Evolutionary conservation across 179 eudicot species (phyloP).

Genomic region (Pouteria campechiana): DNA sequence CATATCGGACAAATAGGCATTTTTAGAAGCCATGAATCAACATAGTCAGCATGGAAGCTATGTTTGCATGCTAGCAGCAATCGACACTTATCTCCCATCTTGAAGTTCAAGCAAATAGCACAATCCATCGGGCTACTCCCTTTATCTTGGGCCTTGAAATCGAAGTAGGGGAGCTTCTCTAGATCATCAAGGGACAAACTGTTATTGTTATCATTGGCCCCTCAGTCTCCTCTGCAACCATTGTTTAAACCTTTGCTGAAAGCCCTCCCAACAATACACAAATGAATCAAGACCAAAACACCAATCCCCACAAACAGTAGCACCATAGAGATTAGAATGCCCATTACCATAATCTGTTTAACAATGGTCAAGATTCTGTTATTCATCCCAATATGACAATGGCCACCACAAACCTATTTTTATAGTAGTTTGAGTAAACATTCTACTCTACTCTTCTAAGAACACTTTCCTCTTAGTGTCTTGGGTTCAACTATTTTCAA

Average conservation of each 20-base stretch:
- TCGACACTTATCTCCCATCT: slow-evolving; percentile 56
- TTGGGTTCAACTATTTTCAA: too few species aligned
- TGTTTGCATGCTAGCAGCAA: slow-evolving; percentile 54
- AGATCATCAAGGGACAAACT: slow-evolving; percentile 54
- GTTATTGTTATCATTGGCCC: slow-evolving; percentile 20
- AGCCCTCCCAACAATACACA: slow-evolving; percentile 47
- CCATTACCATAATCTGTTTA: slow-evolving; percentile 13
- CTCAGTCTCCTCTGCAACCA: slow-evolving; percentile 13
- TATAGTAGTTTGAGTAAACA: too few species aligned
- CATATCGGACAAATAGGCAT: slow-evolving; percentile 62
- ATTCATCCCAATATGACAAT: too few species aligned
- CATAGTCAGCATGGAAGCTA: slow-evolving; percentile 48
- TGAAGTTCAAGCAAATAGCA: slow-evolving; percentile 57
- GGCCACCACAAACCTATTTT: too few species aligned
- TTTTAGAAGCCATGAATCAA: slow-evolving; percentile 67
- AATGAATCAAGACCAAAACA: slow-evolving; percentile 33
- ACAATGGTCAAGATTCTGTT: too few species aligned
- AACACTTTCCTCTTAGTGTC: too few species aligned
- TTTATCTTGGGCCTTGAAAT: slow-evolving; percentile 21
- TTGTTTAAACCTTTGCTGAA: slow-evolving; percentile 16
- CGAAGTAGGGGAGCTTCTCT: slow-evolving; percentile 56
- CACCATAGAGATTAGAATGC: slow-evolving; percentile 27
- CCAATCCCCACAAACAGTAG: slow-evolving; percentile 35
- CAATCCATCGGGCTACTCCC: slow-evolving; percentile 33
- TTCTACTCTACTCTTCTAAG: too few species aligned